Conservation (phyloP, 2,329 filamentous ascomycete genomes). For the Pseudopithomyces chartarum region DNA sequence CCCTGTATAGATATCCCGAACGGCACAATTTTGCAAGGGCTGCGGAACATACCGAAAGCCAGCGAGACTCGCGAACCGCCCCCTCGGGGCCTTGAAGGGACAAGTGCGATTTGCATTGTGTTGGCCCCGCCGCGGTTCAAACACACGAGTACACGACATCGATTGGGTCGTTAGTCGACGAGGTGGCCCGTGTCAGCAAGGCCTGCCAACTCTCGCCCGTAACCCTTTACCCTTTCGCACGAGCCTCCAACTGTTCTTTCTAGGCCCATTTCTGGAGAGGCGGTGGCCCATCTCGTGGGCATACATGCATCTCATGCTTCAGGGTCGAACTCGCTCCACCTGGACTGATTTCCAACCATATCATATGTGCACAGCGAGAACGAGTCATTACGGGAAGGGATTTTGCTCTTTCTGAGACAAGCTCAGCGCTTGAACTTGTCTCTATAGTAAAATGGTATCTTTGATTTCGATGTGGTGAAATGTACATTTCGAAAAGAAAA, state of each 20-base stretch:
- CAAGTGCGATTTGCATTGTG: background rate
- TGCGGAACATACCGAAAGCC: background rate
- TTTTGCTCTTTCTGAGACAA: background rate
- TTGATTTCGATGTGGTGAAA: conserved; percentile 1
- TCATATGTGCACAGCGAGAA: background rate
- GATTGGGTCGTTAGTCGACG: background rate
- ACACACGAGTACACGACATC: background rate
- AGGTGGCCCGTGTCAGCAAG: background rate
- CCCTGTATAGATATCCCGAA: background rate
- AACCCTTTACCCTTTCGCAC: conserved; percentile 1
- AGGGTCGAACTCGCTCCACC: no score
- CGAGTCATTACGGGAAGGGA: background rate
- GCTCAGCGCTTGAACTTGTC: conserved; percentile 22
- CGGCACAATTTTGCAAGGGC: background rate
- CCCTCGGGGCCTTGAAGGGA: background rate
- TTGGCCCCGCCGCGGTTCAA: background rate
- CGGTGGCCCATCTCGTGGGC: background rate
- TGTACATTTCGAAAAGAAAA: background rate
- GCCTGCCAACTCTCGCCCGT: conserved; percentile 4
- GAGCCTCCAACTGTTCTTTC: background rate
- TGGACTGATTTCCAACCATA: background rate
- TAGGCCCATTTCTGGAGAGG: background rate
- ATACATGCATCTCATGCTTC: no score
- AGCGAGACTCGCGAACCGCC: background rate
- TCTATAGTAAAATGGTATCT: conserved; percentile 1